Evolutionary conservation across 305 asterid genomes (phyloP).

Genomic region (Rubia balearica): DNA sequence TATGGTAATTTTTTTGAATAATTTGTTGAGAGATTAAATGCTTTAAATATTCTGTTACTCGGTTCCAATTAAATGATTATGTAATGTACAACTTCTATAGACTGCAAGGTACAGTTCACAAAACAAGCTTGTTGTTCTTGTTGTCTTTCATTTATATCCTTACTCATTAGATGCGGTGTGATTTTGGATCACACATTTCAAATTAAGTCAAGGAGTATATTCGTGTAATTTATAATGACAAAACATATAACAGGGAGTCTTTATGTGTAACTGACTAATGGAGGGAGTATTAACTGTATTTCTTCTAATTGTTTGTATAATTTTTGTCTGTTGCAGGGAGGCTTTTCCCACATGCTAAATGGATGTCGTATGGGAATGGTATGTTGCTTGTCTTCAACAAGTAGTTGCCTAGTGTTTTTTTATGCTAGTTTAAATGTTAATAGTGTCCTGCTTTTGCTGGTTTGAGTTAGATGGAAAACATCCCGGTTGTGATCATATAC

Average conservation of each 20-base stretch:
- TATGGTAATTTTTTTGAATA: constrained; percentile 37
- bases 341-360: constrained; percentile 71
- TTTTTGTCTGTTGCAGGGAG: constrained; percentile 50
- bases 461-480: constrained; percentile 71
- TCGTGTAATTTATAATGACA: no score
- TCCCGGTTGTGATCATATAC: constrained; percentile 85
- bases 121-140: no score
- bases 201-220: no score
- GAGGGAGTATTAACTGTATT: neutral
- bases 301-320: constrained; percentile 4
- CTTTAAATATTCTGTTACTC: neutral
- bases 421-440: neutral
- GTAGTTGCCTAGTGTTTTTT: neutral
- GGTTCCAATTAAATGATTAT: no score
- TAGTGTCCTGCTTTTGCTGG: constrained; percentile 4
- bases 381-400: constrained; percentile 20
- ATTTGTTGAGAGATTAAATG: neutral
- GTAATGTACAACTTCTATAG: no score
- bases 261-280: no score
- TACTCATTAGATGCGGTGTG: no score
- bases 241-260: no score
- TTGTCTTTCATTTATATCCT: no score
- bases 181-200: no score
- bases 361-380: constrained; percentile 97
- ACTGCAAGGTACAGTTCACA: no score